These are phyloP conservation scores for Cryomyces minteri DNA, from an alignment of 495 filamentous ascomycete species.

Conservation along the genomic window DNA sequence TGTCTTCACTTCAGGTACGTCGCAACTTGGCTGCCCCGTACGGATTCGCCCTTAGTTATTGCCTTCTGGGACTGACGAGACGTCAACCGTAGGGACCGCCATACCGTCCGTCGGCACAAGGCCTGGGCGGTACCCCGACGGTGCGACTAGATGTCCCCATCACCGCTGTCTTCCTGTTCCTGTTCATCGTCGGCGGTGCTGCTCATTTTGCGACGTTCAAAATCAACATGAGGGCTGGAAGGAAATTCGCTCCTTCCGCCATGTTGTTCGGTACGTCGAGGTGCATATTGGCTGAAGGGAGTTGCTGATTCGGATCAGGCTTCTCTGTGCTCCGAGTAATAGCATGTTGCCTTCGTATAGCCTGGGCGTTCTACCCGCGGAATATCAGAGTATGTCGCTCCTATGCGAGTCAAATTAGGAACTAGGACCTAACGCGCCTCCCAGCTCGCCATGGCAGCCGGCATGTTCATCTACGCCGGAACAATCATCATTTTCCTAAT, in stretches of 20 bases:
- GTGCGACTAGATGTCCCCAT: slow-evolving; percentile 42
- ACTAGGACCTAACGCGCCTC: no score
- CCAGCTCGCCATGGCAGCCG: slow-evolving; percentile 39
- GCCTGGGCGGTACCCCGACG: slow-evolving; percentile 40
- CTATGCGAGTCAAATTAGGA: no score
- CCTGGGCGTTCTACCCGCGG: slow-evolving; percentile 28
- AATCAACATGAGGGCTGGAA: slow-evolving; percentile 32
- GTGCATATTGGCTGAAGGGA: background rate
- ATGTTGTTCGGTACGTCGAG: background rate
- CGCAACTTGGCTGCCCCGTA: no score
- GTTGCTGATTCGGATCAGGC: slow-evolving; percentile 5
- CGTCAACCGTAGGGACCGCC: slow-evolving; percentile 4
- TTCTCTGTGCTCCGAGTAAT: slow-evolving; percentile 60
- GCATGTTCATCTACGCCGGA: slow-evolving; percentile 28
- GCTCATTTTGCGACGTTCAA: slow-evolving; percentile 49
- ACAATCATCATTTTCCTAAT: slow-evolving; percentile 18
- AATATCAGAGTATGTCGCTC: slow-evolving; percentile 24
- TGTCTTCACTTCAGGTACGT: no score
- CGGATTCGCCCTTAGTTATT: no score
- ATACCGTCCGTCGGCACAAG: slow-evolving; percentile 28
- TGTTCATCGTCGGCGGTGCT: slow-evolving; percentile 41
- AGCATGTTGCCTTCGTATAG: slow-evolving; percentile 46
- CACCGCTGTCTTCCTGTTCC: slow-evolving; percentile 38
- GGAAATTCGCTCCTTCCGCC: slow-evolving; percentile 35
- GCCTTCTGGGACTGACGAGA: no score